Evolutionary conservation across 805 yeast species (phyloP).

Genomic region (Kluyveromyces nonfermentans): DNA sequence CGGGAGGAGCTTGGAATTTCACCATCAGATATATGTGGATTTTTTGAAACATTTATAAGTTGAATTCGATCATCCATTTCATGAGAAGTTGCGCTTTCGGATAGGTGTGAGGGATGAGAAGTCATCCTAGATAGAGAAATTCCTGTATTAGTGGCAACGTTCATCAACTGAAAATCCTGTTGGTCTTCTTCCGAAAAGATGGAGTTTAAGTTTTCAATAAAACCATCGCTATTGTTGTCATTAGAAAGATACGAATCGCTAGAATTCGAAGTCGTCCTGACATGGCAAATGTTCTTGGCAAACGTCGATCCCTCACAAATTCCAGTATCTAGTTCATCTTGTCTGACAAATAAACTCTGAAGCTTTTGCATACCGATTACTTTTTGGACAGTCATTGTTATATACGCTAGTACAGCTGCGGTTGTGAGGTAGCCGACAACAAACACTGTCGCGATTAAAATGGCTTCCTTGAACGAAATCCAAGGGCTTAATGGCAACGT

Average conservation of each 20-base stretch:
- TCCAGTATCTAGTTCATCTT: slow-evolving; percentile 12
- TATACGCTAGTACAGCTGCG: slow-evolving; percentile 40
- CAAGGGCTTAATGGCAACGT: slow-evolving; percentile 59
- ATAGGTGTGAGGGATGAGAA: neutral
- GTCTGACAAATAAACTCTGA: slow-evolving; percentile 14
- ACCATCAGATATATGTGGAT: neutral
- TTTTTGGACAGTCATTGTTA: slow-evolving; percentile 36
- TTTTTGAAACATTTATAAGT: neutral
- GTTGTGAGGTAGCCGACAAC: slow-evolving; percentile 53
- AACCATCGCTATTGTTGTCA: neutral
- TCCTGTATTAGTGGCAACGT: slow-evolving; percentile 4
- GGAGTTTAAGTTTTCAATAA: neutral
- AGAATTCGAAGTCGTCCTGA: neutral
- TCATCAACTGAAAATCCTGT: slow-evolving; percentile 6
- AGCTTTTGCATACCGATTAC: slow-evolving; percentile 21
- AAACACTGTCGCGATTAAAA: slow-evolving; percentile 67
- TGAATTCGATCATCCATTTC: neutral
- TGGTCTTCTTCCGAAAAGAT: slow-evolving; percentile 1
- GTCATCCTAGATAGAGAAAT: neutral
- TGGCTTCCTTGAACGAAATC: slow-evolving; percentile 57
- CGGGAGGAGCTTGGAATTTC: neutral
- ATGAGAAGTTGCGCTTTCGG: neutral
- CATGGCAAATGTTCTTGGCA: slow-evolving; percentile 1
- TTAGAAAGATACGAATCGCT: neutral
- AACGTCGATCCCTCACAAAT: slow-evolving; percentile 12